These are phyloP conservation scores for Metschnikowia gruessii DNA, from an alignment of 805 yeast genomes.

Conservation along the genomic window DNA sequence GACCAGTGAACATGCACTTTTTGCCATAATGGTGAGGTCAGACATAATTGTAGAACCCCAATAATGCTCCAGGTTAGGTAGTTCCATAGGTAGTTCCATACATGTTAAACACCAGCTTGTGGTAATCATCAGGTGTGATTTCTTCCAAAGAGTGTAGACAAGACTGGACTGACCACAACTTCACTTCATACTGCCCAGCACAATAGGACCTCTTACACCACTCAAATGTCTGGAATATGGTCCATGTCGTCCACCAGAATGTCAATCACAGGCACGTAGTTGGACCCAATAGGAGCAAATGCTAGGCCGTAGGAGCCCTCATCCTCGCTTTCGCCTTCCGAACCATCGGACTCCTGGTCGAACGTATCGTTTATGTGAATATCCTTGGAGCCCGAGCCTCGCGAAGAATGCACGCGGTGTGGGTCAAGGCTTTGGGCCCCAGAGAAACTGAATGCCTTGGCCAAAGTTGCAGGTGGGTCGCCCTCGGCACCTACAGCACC, in stretches of 20 bases:
- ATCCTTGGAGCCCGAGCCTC: not conserved
- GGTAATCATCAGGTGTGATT: too few species aligned
- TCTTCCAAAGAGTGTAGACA: too few species aligned
- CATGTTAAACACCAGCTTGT: too few species aligned
- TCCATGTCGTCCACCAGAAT: slow-evolving; percentile 38
- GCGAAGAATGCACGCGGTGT: not conserved
- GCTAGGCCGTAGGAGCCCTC: slow-evolving; percentile 1
- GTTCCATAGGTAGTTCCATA: too few species aligned
- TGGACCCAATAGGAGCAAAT: slow-evolving; percentile 8
- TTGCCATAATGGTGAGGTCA: too few species aligned
- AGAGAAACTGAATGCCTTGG: slow-evolving; percentile 6
- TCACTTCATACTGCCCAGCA: too few species aligned
- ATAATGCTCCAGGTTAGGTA: too few species aligned
- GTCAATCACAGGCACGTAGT: slow-evolving; percentile 43
- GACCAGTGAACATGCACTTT: too few species aligned
- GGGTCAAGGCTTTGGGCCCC: not conserved
- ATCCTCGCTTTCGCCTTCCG: slow-evolving; percentile 1
- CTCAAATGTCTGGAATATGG: slow-evolving; percentile 9
- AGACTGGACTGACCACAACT: too few species aligned
- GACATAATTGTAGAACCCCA: too few species aligned
- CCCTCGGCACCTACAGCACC: not conserved
- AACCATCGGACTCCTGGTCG: slow-evolving; percentile 3
- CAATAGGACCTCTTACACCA: too few species aligned
- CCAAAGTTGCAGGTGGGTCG: slow-evolving; percentile 1
- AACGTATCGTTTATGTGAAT: not conserved